phyloP scores from a whole-genome alignment of 768 basidiomycete species.

The Panaeolus cyanescens region DNA sequence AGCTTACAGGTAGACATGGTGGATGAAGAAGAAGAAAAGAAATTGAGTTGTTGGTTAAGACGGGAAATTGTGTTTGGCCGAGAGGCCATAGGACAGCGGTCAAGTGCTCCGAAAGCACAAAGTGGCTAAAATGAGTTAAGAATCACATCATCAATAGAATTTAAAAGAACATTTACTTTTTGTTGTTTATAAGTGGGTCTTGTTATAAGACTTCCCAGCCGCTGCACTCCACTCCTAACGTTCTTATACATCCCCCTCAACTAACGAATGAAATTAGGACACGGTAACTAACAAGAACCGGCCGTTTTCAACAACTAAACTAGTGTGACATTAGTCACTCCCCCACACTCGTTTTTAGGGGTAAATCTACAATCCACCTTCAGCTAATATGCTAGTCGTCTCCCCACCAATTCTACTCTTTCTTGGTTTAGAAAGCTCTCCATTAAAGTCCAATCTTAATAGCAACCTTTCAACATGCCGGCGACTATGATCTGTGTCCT shows the following conservation, averaged over 20 bases:
- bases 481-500: conserved; percentile 62
- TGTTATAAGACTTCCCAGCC: neutral
- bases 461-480: conserved; percentile 83
- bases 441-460: conserved; percentile 85
- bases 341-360: neutral
- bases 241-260: neutral
- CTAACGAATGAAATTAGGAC: neutral
- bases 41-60: conserved; percentile 64
- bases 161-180: neutral
- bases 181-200: neutral
- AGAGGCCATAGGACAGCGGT: conserved; percentile 33
- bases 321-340: neutral
- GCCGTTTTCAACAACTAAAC: neutral
- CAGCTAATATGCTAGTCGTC: conserved; percentile 42
- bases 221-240: neutral
- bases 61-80: conserved; percentile 48
- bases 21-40: conserved; percentile 46
- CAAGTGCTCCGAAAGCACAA: neutral
- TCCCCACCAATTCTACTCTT: conserved; percentile 22
- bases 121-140: neutral
- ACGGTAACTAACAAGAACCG: neutral
- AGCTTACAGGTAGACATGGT: conserved; percentile 60
- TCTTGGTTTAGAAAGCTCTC: conserved; percentile 60
- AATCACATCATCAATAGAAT: neutral
- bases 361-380: conserved; percentile 32